A percentile compares a stretch with the other conserved stretches of the same genome.
Conservation (phyloP, 1,284 basidiomycete genomes). For the Leccinum pallidistipes region DNA sequence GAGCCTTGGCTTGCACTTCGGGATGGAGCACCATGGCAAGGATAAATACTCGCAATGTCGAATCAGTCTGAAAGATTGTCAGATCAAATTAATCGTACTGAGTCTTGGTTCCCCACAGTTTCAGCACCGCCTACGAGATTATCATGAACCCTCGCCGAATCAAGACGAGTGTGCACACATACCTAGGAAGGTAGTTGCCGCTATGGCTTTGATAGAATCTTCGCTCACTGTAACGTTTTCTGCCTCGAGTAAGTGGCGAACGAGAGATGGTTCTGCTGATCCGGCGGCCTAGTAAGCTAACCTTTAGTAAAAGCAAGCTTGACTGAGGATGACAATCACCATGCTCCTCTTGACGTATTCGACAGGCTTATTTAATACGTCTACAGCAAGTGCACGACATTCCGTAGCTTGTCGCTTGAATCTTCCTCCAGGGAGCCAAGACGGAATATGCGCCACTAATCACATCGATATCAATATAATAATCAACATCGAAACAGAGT, state of each 20-base stretch:
- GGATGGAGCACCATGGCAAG: conserved; percentile 36
- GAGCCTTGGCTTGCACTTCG: conserved; percentile 25
- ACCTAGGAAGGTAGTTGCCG: conserved; percentile 29
- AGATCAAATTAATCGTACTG: neutral
- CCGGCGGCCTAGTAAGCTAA: conserved; percentile 20
- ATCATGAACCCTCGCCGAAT: neutral
- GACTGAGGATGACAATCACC: conserved; percentile 20
- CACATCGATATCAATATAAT: conserved; percentile 13
- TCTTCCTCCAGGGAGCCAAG: conserved; percentile 39
- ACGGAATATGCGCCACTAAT: conserved; percentile 33
- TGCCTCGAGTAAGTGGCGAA: conserved; percentile 17
- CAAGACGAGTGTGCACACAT: neutral
- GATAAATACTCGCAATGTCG: conserved; percentile 20
- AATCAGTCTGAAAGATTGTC: conserved; percentile 14
- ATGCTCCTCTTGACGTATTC: conserved; percentile 33
- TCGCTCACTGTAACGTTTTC: conserved; percentile 1
- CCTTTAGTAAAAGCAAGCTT: neutral
- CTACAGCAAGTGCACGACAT: conserved; percentile 26
- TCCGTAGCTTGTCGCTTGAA: conserved; percentile 30
- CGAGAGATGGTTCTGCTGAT: conserved; percentile 23
- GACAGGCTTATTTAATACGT: conserved; percentile 32
- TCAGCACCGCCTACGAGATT: conserved; percentile 28
- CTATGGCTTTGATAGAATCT: conserved; percentile 25
- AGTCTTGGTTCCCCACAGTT: conserved; percentile 19
- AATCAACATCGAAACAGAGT: conserved; percentile 13